Base-by-base conservation (phyloP, 257 asterid species). In the Nicotiana attenuata region DNA sequence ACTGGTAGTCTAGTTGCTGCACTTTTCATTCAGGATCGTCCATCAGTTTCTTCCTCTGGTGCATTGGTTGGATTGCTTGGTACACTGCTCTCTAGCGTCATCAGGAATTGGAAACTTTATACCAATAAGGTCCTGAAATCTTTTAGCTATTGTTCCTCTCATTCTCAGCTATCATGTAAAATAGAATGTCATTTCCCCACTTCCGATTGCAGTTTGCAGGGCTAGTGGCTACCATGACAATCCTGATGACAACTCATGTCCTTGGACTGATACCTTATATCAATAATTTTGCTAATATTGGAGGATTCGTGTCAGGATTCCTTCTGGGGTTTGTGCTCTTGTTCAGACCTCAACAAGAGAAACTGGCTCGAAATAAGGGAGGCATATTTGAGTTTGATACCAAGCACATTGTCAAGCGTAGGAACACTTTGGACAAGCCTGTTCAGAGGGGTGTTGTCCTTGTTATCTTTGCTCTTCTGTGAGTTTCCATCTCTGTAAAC, bases 41-140 rank as follows among this genome's bases (percentile, higher is more conserved):
- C 99, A 73, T 89, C 98, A 52, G 93, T 95, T 85, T 82, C 96
- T 80, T 93, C 96, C 28, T 93, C 99, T 29, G 94, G 92, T 60
- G 92, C 99, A 22, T 86, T 95, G 71, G 91, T 88, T 83, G 99
- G 99, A 85, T 84, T 93, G 87, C 97, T 95, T 77, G 98, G 99
- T 52, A 90, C 94, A 75, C 65, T 91, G 60, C 87, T 95, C 38
- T 91, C 97, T 80, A 95, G 90, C 76, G 97, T 95, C 68, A 86
- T 93, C 69, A 78, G 85, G 78, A 90, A 93, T 57, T 88, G 98
- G 97, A 90, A 92, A 60, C 35, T 86, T 75, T 95, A 95, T 91
- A 79, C 92, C 65, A 85, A 86, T 85, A 95, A 93, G 95, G 98
- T 93, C 79, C 16, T 20, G 28, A 5, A 26, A 84, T 80, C 35